Percentiles rank a stretch among this genome's conserved stretches.
Evolutionary conservation across 352 stramenopile genomes (phyloP).

Genomic region (Phytopythium montanum): DNA sequence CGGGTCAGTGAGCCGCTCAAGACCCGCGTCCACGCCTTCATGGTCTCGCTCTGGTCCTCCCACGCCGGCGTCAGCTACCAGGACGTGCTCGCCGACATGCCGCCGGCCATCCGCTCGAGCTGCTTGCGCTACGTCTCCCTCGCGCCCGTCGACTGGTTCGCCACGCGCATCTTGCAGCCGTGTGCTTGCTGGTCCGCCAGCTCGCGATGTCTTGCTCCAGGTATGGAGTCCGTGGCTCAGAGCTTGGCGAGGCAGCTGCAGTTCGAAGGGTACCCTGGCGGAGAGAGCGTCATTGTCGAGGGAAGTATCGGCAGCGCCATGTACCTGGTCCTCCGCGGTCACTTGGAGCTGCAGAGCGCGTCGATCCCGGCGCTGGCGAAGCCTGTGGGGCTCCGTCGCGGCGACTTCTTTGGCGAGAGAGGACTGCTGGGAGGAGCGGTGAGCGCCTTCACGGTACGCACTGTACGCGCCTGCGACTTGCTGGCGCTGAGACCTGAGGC

Average conservation of each 20-base stretch:
- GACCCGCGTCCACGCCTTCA: slow-evolving; percentile 30
- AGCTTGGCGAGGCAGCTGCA: slow-evolving; percentile 37
- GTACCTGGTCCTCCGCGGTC: slow-evolving; percentile 66
- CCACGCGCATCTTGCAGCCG: slow-evolving; percentile 30
- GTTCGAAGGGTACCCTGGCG: slow-evolving; percentile 65
- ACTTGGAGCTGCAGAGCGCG: slow-evolving; percentile 34
- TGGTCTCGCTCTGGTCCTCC: slow-evolving; percentile 54
- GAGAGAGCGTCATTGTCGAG: slow-evolving; percentile 55
- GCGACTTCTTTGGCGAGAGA: slow-evolving; percentile 60
- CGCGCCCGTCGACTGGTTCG: slow-evolving; percentile 30
- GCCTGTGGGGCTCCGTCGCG: slow-evolving; percentile 22
- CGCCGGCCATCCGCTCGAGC: slow-evolving; percentile 40
- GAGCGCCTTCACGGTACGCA: slow-evolving; percentile 29
- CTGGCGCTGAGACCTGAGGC: slow-evolving; percentile 31
- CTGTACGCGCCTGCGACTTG: slow-evolving; percentile 25
- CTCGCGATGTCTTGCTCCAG: background rate
- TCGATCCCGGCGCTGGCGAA: slow-evolving; percentile 16
- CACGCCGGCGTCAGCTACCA: slow-evolving; percentile 53
- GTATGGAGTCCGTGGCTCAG: slow-evolving; percentile 17
- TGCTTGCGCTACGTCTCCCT: slow-evolving; percentile 40
- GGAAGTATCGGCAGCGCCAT: slow-evolving; percentile 52
- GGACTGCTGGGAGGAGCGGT: slow-evolving; percentile 50
- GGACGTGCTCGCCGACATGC: slow-evolving; percentile 42
- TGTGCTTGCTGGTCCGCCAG: slow-evolving; percentile 13
- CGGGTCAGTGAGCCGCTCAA: slow-evolving; percentile 27